Evolutionary conservation across 495 filamentous ascomycete species (phyloP).

Genomic region (Aspergillus hancockii): DNA sequence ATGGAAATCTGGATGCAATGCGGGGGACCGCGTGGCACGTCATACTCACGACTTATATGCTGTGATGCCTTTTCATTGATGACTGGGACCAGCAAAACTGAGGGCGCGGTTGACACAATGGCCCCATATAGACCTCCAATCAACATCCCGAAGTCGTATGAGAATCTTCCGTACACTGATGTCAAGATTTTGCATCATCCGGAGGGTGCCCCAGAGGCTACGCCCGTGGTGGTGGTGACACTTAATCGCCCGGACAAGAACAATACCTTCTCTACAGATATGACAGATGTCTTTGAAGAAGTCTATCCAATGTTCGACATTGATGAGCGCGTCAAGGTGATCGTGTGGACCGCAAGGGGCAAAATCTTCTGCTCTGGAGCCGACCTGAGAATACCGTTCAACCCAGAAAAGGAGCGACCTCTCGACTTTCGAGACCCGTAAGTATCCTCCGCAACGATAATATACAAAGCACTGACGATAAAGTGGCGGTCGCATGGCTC

Average conservation of each 20-base stretch:
- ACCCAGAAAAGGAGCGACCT: slow-evolving; percentile 26
- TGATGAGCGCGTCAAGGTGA: slow-evolving; percentile 51
- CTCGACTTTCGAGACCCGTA: slow-evolving; percentile 13
- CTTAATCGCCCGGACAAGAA: slow-evolving; percentile 53
- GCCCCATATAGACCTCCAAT: background rate
- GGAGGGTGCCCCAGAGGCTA: slow-evolving; percentile 37
- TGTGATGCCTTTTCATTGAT: too few relatives aligned
- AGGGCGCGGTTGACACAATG: background rate
- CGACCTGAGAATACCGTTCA: slow-evolving; percentile 41
- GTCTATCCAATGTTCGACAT: slow-evolving; percentile 50
- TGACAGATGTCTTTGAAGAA: slow-evolving; percentile 49
- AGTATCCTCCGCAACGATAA: background rate
- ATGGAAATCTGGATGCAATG: too few relatives aligned
- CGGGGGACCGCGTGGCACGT: background rate
- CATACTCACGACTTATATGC: background rate
- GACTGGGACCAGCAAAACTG: too few relatives aligned
- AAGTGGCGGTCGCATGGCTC: slow-evolving; percentile 35
- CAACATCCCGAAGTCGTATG: slow-evolving; percentile 18
- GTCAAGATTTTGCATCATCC: slow-evolving; percentile 52
- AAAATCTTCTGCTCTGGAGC: slow-evolving; percentile 59
- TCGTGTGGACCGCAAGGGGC: slow-evolving; percentile 54
- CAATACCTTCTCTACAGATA: slow-evolving; percentile 56
- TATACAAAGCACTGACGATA: background rate
- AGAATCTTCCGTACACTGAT: slow-evolving; percentile 37
- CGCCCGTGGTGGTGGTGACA: slow-evolving; percentile 49